Percentiles rank a stretch among this genome's conserved stretches.
Conservation (phyloP, 140 eudicot genomes). For the Ambrosia hybrid region DNA sequence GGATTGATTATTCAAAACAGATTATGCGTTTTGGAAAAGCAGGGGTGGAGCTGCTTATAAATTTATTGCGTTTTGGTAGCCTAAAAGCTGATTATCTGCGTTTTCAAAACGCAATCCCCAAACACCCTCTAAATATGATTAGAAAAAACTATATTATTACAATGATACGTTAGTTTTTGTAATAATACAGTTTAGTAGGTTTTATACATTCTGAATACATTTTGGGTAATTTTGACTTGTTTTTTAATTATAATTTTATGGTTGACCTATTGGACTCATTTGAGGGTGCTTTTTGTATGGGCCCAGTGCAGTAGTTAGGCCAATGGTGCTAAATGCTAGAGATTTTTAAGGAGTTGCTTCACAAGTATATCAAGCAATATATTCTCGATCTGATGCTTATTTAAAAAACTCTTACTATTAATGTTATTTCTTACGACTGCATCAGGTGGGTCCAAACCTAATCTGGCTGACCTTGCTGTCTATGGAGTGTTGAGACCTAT, state of each 20-base stretch:
- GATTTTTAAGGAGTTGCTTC: neutral
- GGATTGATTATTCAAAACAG: too few species aligned
- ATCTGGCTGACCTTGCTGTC: slow-evolving; percentile 92
- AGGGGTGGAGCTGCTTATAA: too few species aligned
- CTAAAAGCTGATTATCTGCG: too few species aligned
- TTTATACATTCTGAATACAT: neutral
- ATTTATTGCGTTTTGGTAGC: too few species aligned
- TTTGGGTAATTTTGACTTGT: neutral
- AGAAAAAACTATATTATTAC: neutral
- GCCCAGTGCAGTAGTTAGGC: neutral
- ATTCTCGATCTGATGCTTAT: too few species aligned
- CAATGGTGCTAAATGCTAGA: neutral
- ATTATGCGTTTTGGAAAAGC: too few species aligned
- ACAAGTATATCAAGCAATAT: too few species aligned
- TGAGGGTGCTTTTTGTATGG: too few species aligned
- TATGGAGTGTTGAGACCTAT: slow-evolving; percentile 92
- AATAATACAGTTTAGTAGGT: neutral
- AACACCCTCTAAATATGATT: neutral
- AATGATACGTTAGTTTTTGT: neutral
- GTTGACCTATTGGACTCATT: neutral
- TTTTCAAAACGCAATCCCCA: too few species aligned
- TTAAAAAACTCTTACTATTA: neutral
- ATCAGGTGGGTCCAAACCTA: slow-evolving; percentile 90
- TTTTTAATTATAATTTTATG: neutral
- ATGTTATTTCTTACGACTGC: slow-evolving; percentile 1